A percentile compares a stretch with the other conserved stretches of the same genome.
phyloP scores from a whole-genome alignment of 2,329 filamentous ascomycete species.

The Westerdykella ornata region DNA sequence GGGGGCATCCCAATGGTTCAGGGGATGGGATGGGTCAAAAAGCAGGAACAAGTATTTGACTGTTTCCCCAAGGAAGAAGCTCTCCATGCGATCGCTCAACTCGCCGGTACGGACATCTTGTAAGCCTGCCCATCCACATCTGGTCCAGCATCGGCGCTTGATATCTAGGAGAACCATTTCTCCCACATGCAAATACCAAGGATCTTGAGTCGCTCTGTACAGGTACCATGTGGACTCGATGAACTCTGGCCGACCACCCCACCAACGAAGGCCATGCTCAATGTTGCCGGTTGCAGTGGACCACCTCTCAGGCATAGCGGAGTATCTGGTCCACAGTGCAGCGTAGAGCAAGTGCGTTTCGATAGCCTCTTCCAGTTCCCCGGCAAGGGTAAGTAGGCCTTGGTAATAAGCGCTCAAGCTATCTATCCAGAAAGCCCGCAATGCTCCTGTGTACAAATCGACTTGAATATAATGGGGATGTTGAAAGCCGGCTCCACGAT shows the following conservation, averaged over 20 bases:
- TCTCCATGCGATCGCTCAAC: slow-evolving; percentile 92
- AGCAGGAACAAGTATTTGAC: slow-evolving; percentile 92
- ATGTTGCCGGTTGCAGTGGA: slow-evolving; percentile 77
- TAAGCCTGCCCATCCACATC: slow-evolving; percentile 88
- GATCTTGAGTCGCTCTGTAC: slow-evolving; percentile 88
- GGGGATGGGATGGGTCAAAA: slow-evolving; percentile 75
- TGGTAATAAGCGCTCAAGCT: slow-evolving; percentile 94
- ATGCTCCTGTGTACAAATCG: slow-evolving; percentile 79
- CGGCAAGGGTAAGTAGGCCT: slow-evolving; percentile 75
- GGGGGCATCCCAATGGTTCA: slow-evolving; percentile 79
- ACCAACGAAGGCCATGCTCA: slow-evolving; percentile 85
- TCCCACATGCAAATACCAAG: slow-evolving; percentile 91
- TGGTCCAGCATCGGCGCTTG: slow-evolving; percentile 77
- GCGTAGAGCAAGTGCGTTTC: slow-evolving; percentile 86
- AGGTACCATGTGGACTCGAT: slow-evolving; percentile 95
- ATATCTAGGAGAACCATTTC: slow-evolving; percentile 94
- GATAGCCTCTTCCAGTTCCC: slow-evolving; percentile 84
- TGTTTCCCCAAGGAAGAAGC: slow-evolving; percentile 95
- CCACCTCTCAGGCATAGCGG: slow-evolving; percentile 91
- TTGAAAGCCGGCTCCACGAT: slow-evolving; percentile 64
- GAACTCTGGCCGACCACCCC: slow-evolving; percentile 91
- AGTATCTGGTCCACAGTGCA: slow-evolving; percentile 89
- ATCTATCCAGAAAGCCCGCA: slow-evolving; percentile 90
- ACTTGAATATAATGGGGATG: slow-evolving; percentile 92
- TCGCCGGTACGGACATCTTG: slow-evolving; percentile 59